Evolutionary conservation across 176 grass and related monocot genomes (phyloP).

Genomic region (Carex parvula): DNA sequence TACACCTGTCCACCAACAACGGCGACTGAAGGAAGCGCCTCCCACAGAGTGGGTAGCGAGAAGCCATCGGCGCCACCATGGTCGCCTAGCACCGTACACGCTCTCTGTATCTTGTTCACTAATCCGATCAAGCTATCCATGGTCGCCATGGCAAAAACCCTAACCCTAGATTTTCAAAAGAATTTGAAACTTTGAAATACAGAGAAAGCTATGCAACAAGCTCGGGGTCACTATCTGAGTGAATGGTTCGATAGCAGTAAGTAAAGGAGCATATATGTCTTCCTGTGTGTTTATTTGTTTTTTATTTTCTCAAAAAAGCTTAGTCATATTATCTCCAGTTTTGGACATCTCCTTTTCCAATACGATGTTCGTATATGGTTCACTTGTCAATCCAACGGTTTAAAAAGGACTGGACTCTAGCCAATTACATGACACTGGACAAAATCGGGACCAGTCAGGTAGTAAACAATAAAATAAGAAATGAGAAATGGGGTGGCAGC

Average conservation of each 20-base stretch:
- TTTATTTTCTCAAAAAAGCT: background rate
- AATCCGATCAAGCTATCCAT: conserved; percentile 90
- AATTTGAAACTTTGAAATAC: conserved; percentile 16
- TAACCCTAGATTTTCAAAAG: conserved; percentile 16
- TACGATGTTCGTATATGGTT: background rate
- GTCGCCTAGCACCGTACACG: conserved; percentile 93
- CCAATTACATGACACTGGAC: background rate
- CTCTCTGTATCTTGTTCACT: conserved; percentile 92
- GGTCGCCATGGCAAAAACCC: conserved; percentile 48
- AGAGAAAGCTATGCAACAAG: conserved; percentile 4
- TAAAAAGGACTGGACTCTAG: background rate
- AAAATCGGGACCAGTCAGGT: background rate
- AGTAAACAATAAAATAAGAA: background rate
- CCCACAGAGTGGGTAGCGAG: conserved; percentile 79
- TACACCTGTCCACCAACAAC: conserved; percentile 88
- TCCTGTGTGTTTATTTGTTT: background rate
- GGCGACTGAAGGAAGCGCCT: conserved; percentile 87
- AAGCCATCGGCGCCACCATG: conserved; percentile 53
- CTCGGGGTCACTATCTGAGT: background rate
- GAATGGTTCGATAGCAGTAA: background rate
- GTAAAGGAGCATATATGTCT: background rate
- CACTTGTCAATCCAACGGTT: background rate
- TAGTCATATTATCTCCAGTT: background rate
- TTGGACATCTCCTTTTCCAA: background rate
- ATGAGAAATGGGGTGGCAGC: background rate